Evolutionary conservation across 352 stramenopile species (phyloP), one percentile per base, ranked within the genome.

Genomic region (Pythium angustatum): DNA sequence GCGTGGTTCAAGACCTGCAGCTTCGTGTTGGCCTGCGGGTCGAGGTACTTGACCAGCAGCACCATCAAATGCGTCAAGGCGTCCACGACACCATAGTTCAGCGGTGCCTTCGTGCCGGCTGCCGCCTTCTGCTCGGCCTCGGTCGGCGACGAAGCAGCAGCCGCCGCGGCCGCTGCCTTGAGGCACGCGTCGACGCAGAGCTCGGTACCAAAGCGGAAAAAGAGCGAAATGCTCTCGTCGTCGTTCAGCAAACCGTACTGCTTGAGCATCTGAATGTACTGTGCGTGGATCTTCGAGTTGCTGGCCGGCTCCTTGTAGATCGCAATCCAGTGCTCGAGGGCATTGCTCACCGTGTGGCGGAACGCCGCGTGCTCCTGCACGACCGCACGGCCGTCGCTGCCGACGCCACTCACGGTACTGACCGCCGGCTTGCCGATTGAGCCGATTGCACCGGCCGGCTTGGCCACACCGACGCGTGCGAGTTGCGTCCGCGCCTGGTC

Each of bases 271-370:
- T 98, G 90, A 14, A 99, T 85, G 76, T 98, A 99, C 70, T 98
- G 94, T n/a, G 84, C 80, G 64, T 98, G 84, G 43, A 97, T 95
- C 76, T 99, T 99, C 58, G 98, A 96, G 66, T 92, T 94, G 36
- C 83, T 87, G 24, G 78, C 83, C 14, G 87, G 85, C 38, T 99
- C 96, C 71, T 91, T 98, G 69, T 98, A 97, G 45, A 99, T 90
- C 21, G 96, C 94, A 47, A 99, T 98, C 98, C 98, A 99, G 74
- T 98, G 90, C 61, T 99, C 96, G 56, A 99, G 74, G 49, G 98
- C 87, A 50, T 96, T 96, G 75, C 81, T 93, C 30, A 96, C 85
- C 0, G 87, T 96, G 71, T 96, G 85, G 12, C 83, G 83, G 67
- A 93, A 96, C 53, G 81, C 83, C 41, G 86, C 84, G 38, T 92